Evolutionary conservation across 768 basidiomycete species (phyloP).

Genomic region (Auriculariales sp.): DNA sequence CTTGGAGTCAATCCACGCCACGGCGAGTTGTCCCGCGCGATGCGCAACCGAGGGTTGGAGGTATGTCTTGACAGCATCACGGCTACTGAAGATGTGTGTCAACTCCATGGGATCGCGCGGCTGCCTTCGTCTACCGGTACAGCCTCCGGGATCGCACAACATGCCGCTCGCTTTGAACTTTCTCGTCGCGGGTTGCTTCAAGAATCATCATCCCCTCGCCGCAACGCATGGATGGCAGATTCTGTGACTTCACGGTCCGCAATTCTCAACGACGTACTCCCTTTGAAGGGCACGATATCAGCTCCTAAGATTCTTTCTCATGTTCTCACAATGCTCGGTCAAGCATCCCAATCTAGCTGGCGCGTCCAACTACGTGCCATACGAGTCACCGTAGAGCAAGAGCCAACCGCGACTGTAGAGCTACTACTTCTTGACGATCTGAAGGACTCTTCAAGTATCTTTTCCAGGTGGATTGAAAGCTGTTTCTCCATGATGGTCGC

Average conservation of each 20-base stretch:
- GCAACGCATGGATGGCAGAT: too few species aligned
- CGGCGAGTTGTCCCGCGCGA: constrained; percentile 91
- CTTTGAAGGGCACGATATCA: too few species aligned
- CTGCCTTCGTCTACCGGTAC: not conserved
- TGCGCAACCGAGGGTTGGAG: constrained; percentile 95
- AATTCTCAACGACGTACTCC: too few species aligned
- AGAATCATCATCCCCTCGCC: too few species aligned
- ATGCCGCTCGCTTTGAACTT: not conserved
- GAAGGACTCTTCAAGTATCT: constrained; percentile 41
- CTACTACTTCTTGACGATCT: too few species aligned
- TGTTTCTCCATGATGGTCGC: constrained; percentile 11
- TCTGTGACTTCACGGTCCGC: too few species aligned
- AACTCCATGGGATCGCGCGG: not conserved
- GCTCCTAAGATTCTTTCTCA: too few species aligned
- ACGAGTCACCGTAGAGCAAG: too few species aligned
- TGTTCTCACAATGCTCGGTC: too few species aligned
- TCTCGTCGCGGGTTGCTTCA: not conserved
- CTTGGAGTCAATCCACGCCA: constrained; percentile 86
- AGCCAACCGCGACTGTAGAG: too few species aligned
- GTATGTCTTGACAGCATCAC: constrained; percentile 30
- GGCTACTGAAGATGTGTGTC: not conserved
- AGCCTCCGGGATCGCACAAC: not conserved
- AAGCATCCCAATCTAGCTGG: too few species aligned
- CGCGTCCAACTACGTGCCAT: too few species aligned
- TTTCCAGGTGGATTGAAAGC: not conserved